Percentiles rank a stretch among this genome's conserved stretches.
These are phyloP conservation scores for Lepidium aucheri DNA, from an alignment of 345 rosid genomes.

Conservation along the genomic window DNA sequence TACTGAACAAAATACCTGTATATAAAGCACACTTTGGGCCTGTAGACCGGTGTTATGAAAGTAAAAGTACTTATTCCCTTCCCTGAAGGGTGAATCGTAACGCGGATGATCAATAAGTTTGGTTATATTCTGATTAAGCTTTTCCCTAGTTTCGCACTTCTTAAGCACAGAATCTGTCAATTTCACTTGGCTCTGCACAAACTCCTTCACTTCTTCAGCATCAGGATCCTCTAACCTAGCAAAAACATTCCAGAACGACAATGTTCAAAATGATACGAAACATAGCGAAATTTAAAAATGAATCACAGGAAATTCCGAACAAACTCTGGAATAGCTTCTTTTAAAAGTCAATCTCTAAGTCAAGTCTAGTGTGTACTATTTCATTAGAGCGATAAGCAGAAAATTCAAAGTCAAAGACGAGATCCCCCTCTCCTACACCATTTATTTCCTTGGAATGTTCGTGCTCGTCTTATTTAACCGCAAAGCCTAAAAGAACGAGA, in stretches of 20 bases:
- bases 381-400: neutral
- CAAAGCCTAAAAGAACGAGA: neutral
- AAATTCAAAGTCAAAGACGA: neutral
- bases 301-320: neutral
- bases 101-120: conserved; percentile 74
- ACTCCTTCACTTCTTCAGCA: conserved; percentile 69
- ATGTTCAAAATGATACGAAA: neutral
- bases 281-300: neutral
- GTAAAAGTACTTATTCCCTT: conserved; percentile 72
- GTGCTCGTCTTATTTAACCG: neutral
- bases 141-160: conserved; percentile 51
- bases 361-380: neutral
- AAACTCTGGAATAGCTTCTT: neutral
- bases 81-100: conserved; percentile 50
- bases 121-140: conserved; percentile 55
- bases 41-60: conserved; percentile 89
- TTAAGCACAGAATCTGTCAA: conserved; percentile 58
- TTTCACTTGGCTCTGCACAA: conserved; percentile 60
- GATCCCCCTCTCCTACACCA: neutral
- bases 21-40: conserved; percentile 61
- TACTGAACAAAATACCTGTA: conserved; percentile 40
- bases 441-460: neutral
- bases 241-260: neutral
- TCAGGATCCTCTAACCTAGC: conserved; percentile 94
- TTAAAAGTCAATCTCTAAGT: conserved; percentile 8